phyloP scores from a whole-genome alignment of 768 basidiomycete species.

The Pulveroboletus sp. region DNA sequence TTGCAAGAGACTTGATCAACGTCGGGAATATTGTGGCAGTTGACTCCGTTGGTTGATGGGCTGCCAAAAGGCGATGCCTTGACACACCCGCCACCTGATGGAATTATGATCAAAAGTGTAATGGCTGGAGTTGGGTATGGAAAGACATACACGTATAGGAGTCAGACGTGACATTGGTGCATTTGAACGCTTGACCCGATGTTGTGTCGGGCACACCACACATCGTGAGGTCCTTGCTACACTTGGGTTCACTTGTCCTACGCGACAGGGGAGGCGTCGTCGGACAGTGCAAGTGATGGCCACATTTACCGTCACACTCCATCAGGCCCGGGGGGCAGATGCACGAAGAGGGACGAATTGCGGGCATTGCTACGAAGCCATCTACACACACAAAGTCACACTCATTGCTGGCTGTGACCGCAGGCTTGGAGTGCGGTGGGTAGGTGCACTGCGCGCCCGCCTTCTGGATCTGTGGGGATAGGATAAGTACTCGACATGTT shows the following conservation, averaged over 20 bases:
- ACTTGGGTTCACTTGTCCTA: constrained; percentile 17
- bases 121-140: neutral
- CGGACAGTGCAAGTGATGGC: constrained; percentile 17
- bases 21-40: constrained; percentile 31
- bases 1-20: constrained; percentile 29
- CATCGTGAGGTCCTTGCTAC: constrained; percentile 18
- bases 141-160: constrained; percentile 29
- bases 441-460: constrained; percentile 26
- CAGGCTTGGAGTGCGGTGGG: constrained; percentile 26
- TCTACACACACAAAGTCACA: constrained; percentile 31
- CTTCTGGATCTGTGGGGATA: constrained; percentile 20
- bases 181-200: constrained; percentile 25
- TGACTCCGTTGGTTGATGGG: constrained; percentile 18
- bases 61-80: constrained; percentile 19
- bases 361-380: constrained; percentile 23
- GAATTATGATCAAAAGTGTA: neutral
- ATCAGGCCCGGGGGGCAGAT: constrained; percentile 21
- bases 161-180: constrained; percentile 26
- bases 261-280: constrained; percentile 14
- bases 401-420: constrained; percentile 13
- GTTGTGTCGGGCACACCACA: constrained; percentile 23
- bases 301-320: constrained; percentile 32
- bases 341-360: constrained; percentile 21
- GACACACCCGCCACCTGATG: constrained; percentile 34
- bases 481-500: neutral